Evolutionary conservation across 257 asterid species (phyloP), one percentile per base, ranked within the genome.

Genomic region (Penstemon newberryi): DNA sequence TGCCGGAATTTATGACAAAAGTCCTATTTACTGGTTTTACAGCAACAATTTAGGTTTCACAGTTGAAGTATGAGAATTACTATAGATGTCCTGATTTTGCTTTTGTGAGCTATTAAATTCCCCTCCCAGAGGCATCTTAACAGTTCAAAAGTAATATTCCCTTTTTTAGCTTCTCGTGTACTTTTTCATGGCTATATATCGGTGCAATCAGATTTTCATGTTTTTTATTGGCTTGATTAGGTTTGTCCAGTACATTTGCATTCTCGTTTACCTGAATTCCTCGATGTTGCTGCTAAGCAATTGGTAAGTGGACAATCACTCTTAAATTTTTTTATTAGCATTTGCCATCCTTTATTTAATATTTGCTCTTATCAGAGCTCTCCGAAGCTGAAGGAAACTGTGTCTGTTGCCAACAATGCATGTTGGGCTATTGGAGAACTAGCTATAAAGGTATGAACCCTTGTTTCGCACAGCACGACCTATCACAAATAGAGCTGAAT

Each of bases 341-440:
- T 51, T 67, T 62, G 58, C 56, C 43, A 18, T 71, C 50, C 62
- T 73, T 69, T 65, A 43, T 36, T 38, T 59, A 39, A 33, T 57
- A 37, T 62, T 15, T 67, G 70, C 43, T 72, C 80, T 70, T 49
- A 56, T 50, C 96, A 94, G 98, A 81, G 75, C 78, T 71, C 89
- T 42, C 77, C 89, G 33, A 86, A 87, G 90, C 87, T 91, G 81
- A 94, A 87, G 80, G 99, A 89, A 67, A 87, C 89, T 54, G 77
- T 89, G 65, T 91, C 99, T 69, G 98, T 89, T 60, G 99, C 98
- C 77, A 94, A 94, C 73, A 94, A 94, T 81, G 99, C 99, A 59
- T 94, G 99, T 75, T 94, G 99, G 99, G 99, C 98, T 68, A 86
- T 94, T 71, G 99, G 99, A 65, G 99, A 94, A 78, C 80, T 94